Conservation (phyloP, 345 rosid genomes). For the Erucastrum elatum region DNA sequence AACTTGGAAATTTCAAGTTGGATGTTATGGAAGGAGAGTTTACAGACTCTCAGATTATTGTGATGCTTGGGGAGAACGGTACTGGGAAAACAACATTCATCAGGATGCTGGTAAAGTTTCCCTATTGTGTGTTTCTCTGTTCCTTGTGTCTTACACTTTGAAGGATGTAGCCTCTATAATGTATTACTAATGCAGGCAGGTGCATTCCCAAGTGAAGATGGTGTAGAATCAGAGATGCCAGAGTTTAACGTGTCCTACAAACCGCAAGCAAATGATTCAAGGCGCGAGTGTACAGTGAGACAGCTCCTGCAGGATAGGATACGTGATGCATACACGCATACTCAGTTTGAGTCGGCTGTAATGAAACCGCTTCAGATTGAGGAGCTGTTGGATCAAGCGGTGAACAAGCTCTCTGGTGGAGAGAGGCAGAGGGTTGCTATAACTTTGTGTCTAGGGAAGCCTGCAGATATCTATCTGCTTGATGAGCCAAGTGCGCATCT, state of each 20-base stretch:
- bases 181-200: background rate
- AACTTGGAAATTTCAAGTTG: background rate
- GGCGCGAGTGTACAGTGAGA: background rate
- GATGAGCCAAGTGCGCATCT: background rate
- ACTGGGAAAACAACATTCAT: background rate
- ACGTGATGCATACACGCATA: background rate
- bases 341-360: background rate
- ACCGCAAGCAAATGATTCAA: background rate
- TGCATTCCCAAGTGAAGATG: background rate
- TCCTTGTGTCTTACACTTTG: background rate
- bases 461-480: background rate
- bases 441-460: background rate
- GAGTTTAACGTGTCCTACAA: background rate
- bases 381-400: background rate
- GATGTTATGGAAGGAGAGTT: background rate
- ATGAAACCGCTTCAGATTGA: background rate
- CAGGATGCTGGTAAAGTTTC: background rate
- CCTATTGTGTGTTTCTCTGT: background rate
- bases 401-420: background rate
- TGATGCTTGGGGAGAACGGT: background rate
- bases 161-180: background rate
- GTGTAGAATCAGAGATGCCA: background rate
- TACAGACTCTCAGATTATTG: background rate
- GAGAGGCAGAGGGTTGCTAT: background rate
- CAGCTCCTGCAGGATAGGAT: background rate